These are phyloP conservation scores for Rosellinia necatrix DNA, from an alignment of 2,329 filamentous ascomycete species.

Conservation along the genomic window DNA sequence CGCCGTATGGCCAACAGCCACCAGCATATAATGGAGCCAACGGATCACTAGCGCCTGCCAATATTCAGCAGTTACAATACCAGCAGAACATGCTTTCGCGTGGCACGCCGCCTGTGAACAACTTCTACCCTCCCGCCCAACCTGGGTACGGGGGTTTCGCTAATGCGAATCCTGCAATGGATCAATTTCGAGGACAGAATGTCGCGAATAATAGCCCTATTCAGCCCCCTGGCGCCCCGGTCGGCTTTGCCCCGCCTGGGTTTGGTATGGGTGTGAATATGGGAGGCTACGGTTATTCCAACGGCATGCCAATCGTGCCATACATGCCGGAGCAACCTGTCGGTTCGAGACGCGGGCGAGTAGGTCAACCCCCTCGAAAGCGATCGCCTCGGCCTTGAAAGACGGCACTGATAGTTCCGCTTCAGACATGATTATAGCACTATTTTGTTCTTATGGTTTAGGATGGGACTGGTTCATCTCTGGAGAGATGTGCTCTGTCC, in stretches of 20 bases:
- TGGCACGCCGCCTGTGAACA: conserved; percentile 58
- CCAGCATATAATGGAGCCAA: conserved; percentile 56
- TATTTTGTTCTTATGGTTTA: background rate
- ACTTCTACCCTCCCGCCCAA: conserved; percentile 62
- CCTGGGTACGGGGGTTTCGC: conserved; percentile 60
- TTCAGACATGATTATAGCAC: conserved; percentile 38
- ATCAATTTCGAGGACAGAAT: conserved; percentile 60
- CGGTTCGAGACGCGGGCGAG: conserved; percentile 62
- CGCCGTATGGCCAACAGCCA: conserved; percentile 54
- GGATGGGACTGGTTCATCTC: background rate
- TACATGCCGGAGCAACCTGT: conserved; percentile 62
- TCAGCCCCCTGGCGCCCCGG: conserved; percentile 47
- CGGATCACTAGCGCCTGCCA: conserved; percentile 53
- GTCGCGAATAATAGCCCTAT: conserved; percentile 58
- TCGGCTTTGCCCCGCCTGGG: conserved; percentile 41
- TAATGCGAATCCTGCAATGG: conserved; percentile 52
- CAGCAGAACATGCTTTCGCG: conserved; percentile 63
- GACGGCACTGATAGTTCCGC: conserved; percentile 35
- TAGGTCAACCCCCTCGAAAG: conserved; percentile 51
- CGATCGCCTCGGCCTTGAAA: conserved; percentile 40
- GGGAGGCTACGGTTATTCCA: conserved; percentile 47
- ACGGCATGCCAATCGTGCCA: conserved; percentile 54
- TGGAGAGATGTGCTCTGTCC: conserved; percentile 9
- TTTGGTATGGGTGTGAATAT: conserved; percentile 41
- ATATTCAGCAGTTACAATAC: conserved; percentile 61